A percentile compares a stretch with the other conserved stretches of the same genome.
These are phyloP conservation scores for Vanilla planifolia DNA, from an alignment of 106 monocot species.

Conservation along the genomic window DNA sequence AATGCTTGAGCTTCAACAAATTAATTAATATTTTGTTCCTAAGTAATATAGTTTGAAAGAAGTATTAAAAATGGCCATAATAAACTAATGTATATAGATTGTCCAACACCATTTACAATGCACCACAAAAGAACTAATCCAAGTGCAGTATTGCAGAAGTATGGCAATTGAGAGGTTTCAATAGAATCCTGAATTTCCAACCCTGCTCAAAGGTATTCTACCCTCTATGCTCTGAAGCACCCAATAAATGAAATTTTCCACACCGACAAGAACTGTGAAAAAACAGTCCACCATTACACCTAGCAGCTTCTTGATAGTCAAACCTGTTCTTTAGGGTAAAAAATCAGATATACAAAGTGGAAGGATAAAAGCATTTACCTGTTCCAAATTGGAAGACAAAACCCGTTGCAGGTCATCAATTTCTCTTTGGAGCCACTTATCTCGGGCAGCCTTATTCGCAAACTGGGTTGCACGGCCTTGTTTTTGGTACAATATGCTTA, in stretches of 20 bases:
- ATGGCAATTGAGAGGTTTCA: constrained; percentile 1
- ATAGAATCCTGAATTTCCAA: no score
- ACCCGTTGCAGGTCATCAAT: constrained; percentile 85
- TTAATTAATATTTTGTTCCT: no score
- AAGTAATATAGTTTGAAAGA: no score
- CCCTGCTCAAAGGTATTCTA: no score
- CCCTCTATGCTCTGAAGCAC: neutral
- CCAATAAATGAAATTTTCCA: no score
- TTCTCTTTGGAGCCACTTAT: constrained; percentile 97
- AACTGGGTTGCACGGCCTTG: constrained; percentile 96
- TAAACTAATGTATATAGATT: no score
- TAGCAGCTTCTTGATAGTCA: neutral
- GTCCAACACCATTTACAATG: neutral
- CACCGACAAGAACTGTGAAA: no score
- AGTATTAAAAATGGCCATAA: no score
- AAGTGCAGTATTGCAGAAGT: neutral
- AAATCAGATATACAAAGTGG: neutral
- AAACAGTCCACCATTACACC: neutral
- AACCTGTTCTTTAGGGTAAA: neutral
- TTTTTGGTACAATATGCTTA: constrained; percentile 96
- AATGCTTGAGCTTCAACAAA: no score
- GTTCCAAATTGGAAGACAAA: constrained; percentile 59
- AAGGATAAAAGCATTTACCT: constrained; percentile 37
- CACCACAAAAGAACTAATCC: neutral
- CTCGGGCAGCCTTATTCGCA: constrained; percentile 79